Evolutionary conservation across 352 stramenopile species (phyloP), one percentile per base, ranked within the genome.

Genomic region (Phytophthora constricta): DNA sequence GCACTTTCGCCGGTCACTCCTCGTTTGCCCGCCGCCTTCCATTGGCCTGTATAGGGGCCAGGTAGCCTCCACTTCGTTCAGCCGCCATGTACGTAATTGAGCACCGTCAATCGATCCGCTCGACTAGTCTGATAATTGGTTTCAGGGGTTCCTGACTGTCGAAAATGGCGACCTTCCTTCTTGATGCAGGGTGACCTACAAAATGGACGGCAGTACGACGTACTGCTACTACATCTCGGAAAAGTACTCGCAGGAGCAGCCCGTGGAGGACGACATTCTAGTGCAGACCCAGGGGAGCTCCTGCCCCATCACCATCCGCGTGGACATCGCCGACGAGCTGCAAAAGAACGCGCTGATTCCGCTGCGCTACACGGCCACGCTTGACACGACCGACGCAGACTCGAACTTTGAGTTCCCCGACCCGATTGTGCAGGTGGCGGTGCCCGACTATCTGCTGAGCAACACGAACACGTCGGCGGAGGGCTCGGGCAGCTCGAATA

Each of bases 181-280:
- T 8, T 51, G 53, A 50, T 67, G 42, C 56, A 84, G 70, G 70
- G 66, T 71, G 63, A 80, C 62, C 51, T 92, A 87, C 68, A 90
- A 89, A 58, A 88, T 92, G 63, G 86, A 94, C 72, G 77, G 66
- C 45, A 86, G 69, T 63, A 94, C 86, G 28, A 94, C 86, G 45
- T 92, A 94, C 74, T 94, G 86, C 72, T 94, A 91, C 68, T 91
- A 89, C 70, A 72, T 89, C 16, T 66, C 71, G 20, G 72, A 89
- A 11, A 86, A 83, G 60, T 90, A 90, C 65, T 83, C 78, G 31
- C 60, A 68, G 51, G 60, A 87, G 51, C 59, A 82, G 34, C 80
- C 82, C 25, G 43, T 70, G 20, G 51, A 82, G 47, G 71, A 77
- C 59, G 47, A 87, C 62, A 65, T 90, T 27, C 45, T 91, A 23